Conservation (phyloP, 495 filamentous ascomycete genomes). For the Neurospora cerealis region DNA sequence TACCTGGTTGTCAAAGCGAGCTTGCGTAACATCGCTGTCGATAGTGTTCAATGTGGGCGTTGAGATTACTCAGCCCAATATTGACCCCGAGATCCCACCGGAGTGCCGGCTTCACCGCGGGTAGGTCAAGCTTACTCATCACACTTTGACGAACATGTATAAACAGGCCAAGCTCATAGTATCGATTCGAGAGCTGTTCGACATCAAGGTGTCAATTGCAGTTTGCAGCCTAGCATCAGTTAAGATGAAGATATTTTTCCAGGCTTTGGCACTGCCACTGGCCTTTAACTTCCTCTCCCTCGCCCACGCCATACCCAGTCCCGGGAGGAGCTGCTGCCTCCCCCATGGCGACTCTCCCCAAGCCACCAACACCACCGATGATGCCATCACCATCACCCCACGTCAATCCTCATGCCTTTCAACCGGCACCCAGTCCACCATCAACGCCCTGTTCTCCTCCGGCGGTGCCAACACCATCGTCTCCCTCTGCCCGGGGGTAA, state of each 20-base stretch:
- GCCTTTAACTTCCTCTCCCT: not conserved
- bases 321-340: not conserved
- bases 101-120: not conserved
- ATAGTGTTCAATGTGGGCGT: not conserved
- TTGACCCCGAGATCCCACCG: not conserved
- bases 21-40: not conserved
- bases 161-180: not conserved
- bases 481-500: constrained; percentile 3
- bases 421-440: constrained; percentile 2
- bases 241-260: not conserved
- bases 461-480: constrained; percentile 8
- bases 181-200: not conserved
- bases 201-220: not conserved
- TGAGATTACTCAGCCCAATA: not conserved
- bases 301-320: not conserved
- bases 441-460: not conserved
- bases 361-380: not conserved
- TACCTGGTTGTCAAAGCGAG: not conserved
- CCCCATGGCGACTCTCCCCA: not conserved
- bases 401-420: constrained; percentile 14
- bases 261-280: not conserved
- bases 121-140: not conserved
- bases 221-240: not conserved
- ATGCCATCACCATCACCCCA: not conserved
- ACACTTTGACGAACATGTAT: not conserved